Evolutionary conservation across 768 basidiomycete species (phyloP).

Genomic region (Termitomyces sp.): DNA sequence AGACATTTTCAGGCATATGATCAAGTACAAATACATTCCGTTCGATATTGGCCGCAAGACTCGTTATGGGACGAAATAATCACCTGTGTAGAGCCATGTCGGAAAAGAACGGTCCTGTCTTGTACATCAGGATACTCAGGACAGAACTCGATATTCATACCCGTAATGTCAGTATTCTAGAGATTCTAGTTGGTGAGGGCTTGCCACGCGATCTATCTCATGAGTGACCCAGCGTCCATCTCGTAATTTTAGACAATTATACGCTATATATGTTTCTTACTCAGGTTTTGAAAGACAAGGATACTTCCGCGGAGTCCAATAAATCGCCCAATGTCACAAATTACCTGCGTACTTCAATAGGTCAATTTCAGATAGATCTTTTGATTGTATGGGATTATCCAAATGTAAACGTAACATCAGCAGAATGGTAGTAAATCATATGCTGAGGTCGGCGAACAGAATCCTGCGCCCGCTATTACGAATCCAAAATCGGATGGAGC

Average conservation of each 20-base stretch:
- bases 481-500: too few species aligned
- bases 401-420: not conserved
- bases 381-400: not conserved
- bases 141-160: slow-evolving; percentile 19
- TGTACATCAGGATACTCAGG: slow-evolving; percentile 3
- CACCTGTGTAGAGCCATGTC: not conserved
- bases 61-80: slow-evolving; percentile 62
- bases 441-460: not conserved
- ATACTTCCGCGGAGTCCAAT: not conserved
- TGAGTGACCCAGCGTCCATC: not conserved
- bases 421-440: not conserved
- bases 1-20: slow-evolving; percentile 78
- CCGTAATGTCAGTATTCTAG: slow-evolving; percentile 19
- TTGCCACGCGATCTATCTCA: slow-evolving; percentile 4
- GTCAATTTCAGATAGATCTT: not conserved
- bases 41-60: slow-evolving; percentile 95
- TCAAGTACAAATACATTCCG: slow-evolving; percentile 96
- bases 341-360: not conserved
- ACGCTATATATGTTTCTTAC: not conserved
- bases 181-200: slow-evolving; percentile 2
- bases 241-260: slow-evolving; percentile 1
- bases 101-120: slow-evolving; percentile 8
- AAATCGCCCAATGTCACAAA: not conserved
- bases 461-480: too few species aligned
- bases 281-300: not conserved